phyloP scores from a whole-genome alignment of 2,329 filamentous ascomycete genomes.

The Hypoxylon sp. region DNA sequence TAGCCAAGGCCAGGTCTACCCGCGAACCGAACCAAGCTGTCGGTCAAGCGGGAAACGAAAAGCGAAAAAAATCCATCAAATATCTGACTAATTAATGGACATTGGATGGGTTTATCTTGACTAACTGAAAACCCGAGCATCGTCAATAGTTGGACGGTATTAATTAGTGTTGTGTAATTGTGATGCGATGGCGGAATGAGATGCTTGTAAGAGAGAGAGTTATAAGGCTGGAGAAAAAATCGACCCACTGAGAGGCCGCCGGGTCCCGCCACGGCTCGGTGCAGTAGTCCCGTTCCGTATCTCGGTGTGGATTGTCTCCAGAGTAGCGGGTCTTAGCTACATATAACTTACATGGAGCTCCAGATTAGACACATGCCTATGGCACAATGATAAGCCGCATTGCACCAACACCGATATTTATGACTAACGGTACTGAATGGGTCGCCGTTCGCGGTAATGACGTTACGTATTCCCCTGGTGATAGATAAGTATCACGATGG shows the following conservation, averaged over 20 bases:
- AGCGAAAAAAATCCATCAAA: slow-evolving; percentile 3
- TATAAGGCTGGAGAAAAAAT: slow-evolving; percentile 43
- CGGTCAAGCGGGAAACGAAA: slow-evolving; percentile 13
- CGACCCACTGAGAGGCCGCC: slow-evolving; percentile 36
- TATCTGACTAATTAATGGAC: slow-evolving; percentile 21
- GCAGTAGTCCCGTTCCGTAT: slow-evolving; percentile 40
- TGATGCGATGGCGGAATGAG: slow-evolving; percentile 37
- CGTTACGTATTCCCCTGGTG: slow-evolving; percentile 23
- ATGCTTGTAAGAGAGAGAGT: slow-evolving; percentile 32
- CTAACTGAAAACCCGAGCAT: slow-evolving; percentile 26
- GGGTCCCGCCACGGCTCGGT: slow-evolving; percentile 37
- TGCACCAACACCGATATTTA: slow-evolving; percentile 23
- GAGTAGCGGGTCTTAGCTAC: slow-evolving; percentile 37
- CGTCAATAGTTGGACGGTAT: slow-evolving; percentile 23
- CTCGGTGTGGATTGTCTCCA: slow-evolving; percentile 43
- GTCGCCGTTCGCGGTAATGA: slow-evolving; percentile 16
- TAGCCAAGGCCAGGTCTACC: slow-evolving; percentile 2
- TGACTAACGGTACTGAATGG: slow-evolving; percentile 16
- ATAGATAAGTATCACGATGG: slow-evolving; percentile 15
- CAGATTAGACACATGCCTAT: slow-evolving; percentile 14
- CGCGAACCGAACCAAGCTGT: slow-evolving; percentile 14
- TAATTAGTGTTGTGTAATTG: slow-evolving; percentile 33
- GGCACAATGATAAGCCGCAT: slow-evolving; percentile 34
- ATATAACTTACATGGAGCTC: slow-evolving; percentile 12
- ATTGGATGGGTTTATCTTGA: slow-evolving; percentile 40